A percentile compares a stretch with the other conserved stretches of the same genome.
phyloP scores from a whole-genome alignment of 169 alveolate genomes.

The Blepharisma undulans region DNA sequence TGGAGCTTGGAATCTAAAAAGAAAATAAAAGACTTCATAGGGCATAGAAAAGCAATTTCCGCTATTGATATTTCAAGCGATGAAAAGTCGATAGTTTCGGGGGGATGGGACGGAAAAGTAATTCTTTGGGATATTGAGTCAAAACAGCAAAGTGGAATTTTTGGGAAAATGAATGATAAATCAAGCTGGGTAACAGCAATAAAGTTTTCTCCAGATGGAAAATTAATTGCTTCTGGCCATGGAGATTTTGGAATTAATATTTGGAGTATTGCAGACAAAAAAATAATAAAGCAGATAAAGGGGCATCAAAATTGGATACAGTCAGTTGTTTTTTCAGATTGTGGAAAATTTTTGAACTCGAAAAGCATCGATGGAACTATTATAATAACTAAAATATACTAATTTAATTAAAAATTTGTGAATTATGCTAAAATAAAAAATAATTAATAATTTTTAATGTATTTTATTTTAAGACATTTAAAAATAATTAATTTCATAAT shows the following conservation, averaged over 20 bases:
- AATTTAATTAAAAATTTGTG: background rate
- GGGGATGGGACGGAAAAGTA: background rate
- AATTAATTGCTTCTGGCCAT: background rate
- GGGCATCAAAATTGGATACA: background rate
- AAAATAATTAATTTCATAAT: too few species aligned
- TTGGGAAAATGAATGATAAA: background rate
- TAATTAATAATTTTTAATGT: too few species aligned
- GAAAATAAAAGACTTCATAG: background rate
- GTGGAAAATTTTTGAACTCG: background rate
- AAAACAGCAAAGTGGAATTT: background rate
- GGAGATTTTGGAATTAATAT: background rate
- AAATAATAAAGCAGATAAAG: background rate
- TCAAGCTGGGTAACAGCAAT: background rate
- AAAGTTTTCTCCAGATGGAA: background rate
- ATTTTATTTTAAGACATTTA: too few species aligned
- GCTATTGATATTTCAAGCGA: background rate
- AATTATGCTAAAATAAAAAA: too few species aligned
- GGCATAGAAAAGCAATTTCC: background rate
- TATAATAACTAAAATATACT: background rate
- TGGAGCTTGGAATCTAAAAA: background rate
- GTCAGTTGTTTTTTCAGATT: background rate
- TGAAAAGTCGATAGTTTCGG: background rate
- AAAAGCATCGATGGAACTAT: background rate
- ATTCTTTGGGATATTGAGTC: conserved; percentile 1
- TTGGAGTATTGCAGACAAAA: background rate